These are phyloP conservation scores for Alternaria ethzedia DNA, from an alignment of 2,329 filamentous ascomycete genomes.

Conservation along the genomic window DNA sequence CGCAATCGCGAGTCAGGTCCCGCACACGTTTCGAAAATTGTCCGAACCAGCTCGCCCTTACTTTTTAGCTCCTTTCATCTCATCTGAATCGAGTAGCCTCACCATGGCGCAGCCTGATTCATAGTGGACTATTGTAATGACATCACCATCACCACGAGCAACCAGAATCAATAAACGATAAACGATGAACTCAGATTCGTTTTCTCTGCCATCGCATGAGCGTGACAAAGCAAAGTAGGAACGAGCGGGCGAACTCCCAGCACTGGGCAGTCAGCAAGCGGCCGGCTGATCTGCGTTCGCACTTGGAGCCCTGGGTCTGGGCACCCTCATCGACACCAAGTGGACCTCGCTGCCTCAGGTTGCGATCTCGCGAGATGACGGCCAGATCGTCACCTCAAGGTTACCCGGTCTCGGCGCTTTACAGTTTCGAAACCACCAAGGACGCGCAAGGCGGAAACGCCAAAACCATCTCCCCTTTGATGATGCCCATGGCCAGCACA, in stretches of 20 bases:
- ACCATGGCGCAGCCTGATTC: neutral
- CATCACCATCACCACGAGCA: neutral
- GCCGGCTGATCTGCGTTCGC: slow-evolving; percentile 22
- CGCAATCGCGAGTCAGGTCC: neutral
- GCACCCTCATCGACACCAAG: slow-evolving; percentile 8
- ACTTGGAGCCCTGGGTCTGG: slow-evolving; percentile 1
- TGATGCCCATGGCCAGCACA: neutral
- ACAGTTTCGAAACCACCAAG: slow-evolving; percentile 18
- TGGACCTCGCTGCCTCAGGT: slow-evolving; percentile 13
- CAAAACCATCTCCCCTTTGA: neutral
- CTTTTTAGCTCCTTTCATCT: slow-evolving; percentile 23
- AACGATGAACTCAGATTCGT: neutral
- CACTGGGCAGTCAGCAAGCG: neutral
- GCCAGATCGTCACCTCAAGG: slow-evolving; percentile 2
- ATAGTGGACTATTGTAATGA: neutral
- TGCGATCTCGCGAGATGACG: slow-evolving; percentile 15
- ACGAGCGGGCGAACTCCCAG: neutral
- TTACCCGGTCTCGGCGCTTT: slow-evolving; percentile 3
- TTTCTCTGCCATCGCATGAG: neutral
- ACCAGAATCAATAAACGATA: neutral
- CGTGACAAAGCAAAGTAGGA: slow-evolving; percentile 1
- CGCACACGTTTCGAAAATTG: slow-evolving; percentile 20
- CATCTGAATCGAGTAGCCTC: slow-evolving; percentile 3
- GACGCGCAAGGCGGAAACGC: slow-evolving; percentile 6
- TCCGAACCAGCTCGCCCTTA: slow-evolving; percentile 12